Base-by-base conservation (phyloP, 2,329 filamentous ascomycete species). In the Blastomyces parvus region DNA sequence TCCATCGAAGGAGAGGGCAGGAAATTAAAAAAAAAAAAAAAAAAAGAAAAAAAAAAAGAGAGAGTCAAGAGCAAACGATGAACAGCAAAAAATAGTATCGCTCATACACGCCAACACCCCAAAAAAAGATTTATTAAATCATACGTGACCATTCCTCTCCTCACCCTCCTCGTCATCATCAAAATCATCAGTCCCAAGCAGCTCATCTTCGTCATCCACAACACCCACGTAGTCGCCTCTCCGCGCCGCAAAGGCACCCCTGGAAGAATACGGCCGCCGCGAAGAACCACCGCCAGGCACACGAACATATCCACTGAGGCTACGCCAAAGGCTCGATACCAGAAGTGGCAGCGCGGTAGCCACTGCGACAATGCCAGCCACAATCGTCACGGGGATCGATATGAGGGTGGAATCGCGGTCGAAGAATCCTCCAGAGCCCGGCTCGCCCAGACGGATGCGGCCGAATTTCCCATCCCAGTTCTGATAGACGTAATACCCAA, bases 391-490 rank as follows among this genome's bases (percentile, higher is more conserved):
- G 2, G 93, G 92, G 69, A 93, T 91, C 70, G 86, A 87, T 72
- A 99, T 83, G 81, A 89, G 90, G 1, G 88, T 84, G 55, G 87
- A 84, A 61, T 95, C 88, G 66, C 84, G 83, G 71, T 91, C 86
- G 66, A 92, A 78, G 74, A 76, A 74, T 60, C 74, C 73, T 44
- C 71, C 70, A 2, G 71, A 67, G 7, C 66, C 50, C 65, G 66
- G 71, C 66, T 97, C 94, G 63, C 94, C 94, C 17, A 99, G 85
- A 27, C 91, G 85, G 73, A 99, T 93, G 73, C 93, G 88, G 13
- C 94, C 94, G 73, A 97, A 96, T 73, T 95, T 95, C 75, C 86
- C 86, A 69, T 86, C 87, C 90, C 90, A 97, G 76, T 89, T 89
- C 65, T 80, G 84, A 81, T 87, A 96, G 25, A 93, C 87, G 76